Percentiles rank a stretch among this genome's conserved stretches.
phyloP scores from a whole-genome alignment of 2,329 filamentous ascomycete genomes.

The Emmonsia crescens region DNA sequence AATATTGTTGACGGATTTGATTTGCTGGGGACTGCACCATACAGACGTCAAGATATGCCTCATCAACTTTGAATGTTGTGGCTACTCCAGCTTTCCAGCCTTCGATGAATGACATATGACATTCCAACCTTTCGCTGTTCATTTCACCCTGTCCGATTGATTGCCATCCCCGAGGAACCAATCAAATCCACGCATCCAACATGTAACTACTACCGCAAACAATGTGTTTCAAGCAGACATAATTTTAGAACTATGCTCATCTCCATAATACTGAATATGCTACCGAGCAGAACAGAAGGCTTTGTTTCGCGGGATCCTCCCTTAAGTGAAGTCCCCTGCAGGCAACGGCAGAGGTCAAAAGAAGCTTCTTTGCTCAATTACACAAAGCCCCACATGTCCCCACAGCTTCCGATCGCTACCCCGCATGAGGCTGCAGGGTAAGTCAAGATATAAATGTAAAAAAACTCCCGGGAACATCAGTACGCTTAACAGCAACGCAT shows the following conservation, averaged over 20 bases:
- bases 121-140: neutral
- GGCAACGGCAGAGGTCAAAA: neutral
- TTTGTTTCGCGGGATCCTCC: neutral
- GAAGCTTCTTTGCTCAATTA: neutral
- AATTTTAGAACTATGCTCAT: neutral
- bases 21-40: neutral
- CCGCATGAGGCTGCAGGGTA: neutral
- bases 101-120: neutral
- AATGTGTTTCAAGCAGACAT: neutral
- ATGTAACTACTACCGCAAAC: neutral
- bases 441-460: too few species aligned
- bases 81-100: neutral
- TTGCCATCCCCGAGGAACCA: neutral
- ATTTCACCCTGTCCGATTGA: neutral
- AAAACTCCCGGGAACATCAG: neutral
- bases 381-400: neutral
- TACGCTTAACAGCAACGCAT: neutral
- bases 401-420: neutral
- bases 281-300: neutral
- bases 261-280: neutral
- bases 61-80: neutral
- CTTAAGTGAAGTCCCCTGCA: neutral
- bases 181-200: neutral
- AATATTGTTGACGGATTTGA: neutral
- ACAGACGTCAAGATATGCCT: neutral